Evolutionary conservation across 2,329 filamentous ascomycete species (phyloP).

Genomic region (Aspergillus sp.): DNA sequence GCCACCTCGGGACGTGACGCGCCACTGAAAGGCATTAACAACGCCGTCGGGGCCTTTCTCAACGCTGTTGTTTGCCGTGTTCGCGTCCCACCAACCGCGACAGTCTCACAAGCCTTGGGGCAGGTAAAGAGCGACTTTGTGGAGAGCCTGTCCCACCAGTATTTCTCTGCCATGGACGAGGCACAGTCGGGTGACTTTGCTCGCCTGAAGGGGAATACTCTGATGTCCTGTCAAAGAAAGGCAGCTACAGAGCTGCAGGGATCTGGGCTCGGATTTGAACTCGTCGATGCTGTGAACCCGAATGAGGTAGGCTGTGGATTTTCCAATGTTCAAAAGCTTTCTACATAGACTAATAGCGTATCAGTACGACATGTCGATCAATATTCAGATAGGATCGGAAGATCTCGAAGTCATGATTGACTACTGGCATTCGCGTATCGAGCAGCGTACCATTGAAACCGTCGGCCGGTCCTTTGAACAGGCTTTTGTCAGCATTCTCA

Average conservation of each 20-base stretch:
- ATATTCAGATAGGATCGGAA: background rate
- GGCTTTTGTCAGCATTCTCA: conserved; percentile 7
- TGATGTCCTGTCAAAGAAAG: conserved; percentile 16
- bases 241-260: conserved; percentile 5
- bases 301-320: conserved; percentile 6
- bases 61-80: conserved; percentile 22
- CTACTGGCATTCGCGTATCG: conserved; percentile 12
- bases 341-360: background rate
- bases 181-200: conserved; percentile 17
- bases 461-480: conserved; percentile 5
- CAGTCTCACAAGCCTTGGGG: background rate
- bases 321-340: background rate
- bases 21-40: conserved; percentile 37
- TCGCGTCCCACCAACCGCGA: background rate
- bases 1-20: conserved; percentile 47
- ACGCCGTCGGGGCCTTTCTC: conserved; percentile 41
- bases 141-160: conserved; percentile 14
- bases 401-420: conserved; percentile 12
- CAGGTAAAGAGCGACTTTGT: conserved; percentile 15
- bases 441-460: conserved; percentile 3
- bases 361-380: conserved; percentile 12
- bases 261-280: conserved; percentile 4
- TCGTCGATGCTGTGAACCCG: conserved; percentile 13
- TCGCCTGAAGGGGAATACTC: conserved; percentile 15
- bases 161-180: conserved; percentile 7